Evolutionary conservation across 345 rosid genomes (phyloP).

Genomic region (Bruguiera sexangula): DNA sequence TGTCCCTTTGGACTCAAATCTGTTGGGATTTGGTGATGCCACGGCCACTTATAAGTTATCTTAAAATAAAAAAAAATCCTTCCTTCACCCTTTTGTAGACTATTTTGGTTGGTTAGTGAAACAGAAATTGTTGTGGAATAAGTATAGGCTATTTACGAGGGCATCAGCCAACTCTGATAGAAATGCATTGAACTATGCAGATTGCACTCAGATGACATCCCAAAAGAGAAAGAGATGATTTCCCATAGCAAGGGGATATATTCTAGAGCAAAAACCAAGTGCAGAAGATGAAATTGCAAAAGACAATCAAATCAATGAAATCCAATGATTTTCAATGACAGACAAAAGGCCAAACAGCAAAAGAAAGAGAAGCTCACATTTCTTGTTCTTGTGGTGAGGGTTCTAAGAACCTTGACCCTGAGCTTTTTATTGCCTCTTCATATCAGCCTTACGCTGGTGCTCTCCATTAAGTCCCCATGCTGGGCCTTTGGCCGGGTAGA

Average conservation of each 20-base stretch:
- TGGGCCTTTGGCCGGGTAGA: slow-evolving; percentile 34
- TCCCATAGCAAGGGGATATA: not conserved
- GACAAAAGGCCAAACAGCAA: not conserved
- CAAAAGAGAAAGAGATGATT: too few relatives aligned
- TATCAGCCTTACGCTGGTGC: slow-evolving; percentile 14
- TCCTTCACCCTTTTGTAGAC: too few relatives aligned
- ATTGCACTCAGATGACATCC: too few relatives aligned
- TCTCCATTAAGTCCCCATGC: slow-evolving; percentile 29
- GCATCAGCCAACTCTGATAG: too few relatives aligned
- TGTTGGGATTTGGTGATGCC: too few relatives aligned
- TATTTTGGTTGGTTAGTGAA: too few relatives aligned
- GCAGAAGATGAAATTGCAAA: not conserved
- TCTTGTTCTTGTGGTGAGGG: slow-evolving; percentile 32
- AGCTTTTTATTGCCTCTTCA: slow-evolving; percentile 26
- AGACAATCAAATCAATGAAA: not conserved
- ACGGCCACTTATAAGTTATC: too few relatives aligned
- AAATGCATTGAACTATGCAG: too few relatives aligned
- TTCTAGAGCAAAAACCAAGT: not conserved
- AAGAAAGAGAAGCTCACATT: slow-evolving; percentile 35
- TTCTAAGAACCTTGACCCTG: slow-evolving; percentile 32
- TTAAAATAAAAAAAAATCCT: too few relatives aligned
- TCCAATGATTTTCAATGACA: not conserved
- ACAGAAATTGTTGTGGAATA: too few relatives aligned
- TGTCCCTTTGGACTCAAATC: too few relatives aligned
- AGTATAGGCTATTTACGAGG: too few relatives aligned